Evolutionary conservation across 805 yeast species (phyloP).

Genomic region (Clavispora vitiphila): DNA sequence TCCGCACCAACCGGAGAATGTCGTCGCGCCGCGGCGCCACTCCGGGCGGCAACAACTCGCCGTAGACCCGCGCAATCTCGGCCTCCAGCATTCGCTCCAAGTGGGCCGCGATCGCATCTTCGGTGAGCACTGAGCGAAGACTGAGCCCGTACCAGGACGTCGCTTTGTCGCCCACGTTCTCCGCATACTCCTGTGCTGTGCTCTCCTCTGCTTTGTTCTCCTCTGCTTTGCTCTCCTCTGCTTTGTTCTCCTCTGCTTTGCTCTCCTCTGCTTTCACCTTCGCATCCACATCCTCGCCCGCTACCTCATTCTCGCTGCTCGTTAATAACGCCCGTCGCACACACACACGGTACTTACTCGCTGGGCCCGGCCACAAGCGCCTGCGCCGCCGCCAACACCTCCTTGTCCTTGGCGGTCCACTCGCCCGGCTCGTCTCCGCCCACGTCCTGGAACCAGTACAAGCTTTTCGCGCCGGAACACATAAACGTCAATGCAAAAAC

Average conservation of each 20-base stretch:
- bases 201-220: conserved; percentile 26
- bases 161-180: conserved; percentile 8
- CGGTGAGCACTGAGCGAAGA: conserved; percentile 32
- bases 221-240: conserved; percentile 13
- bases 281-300: background rate
- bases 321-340: conserved; percentile 2
- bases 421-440: conserved; percentile 57
- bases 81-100: conserved; percentile 27
- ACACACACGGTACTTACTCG: conserved; percentile 45
- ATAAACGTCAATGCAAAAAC: conserved; percentile 64
- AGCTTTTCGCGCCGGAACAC: conserved; percentile 54
- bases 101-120: conserved; percentile 26
- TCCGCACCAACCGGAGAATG: conserved; percentile 39
- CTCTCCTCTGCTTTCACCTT: conserved; percentile 25
- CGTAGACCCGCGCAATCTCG: conserved; percentile 21
- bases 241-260: conserved; percentile 21
- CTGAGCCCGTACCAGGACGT: background rate
- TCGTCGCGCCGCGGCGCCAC: conserved; percentile 33
- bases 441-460: conserved; percentile 74
- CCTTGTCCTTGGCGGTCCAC: conserved; percentile 56
- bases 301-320: background rate
- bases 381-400: conserved; percentile 27
- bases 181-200: conserved; percentile 16
- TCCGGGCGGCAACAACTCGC: conserved; percentile 38
- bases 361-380: conserved; percentile 12